Evolutionary conservation across 805 yeast species (phyloP).

Genomic region (Myxozyma melibiosi): DNA sequence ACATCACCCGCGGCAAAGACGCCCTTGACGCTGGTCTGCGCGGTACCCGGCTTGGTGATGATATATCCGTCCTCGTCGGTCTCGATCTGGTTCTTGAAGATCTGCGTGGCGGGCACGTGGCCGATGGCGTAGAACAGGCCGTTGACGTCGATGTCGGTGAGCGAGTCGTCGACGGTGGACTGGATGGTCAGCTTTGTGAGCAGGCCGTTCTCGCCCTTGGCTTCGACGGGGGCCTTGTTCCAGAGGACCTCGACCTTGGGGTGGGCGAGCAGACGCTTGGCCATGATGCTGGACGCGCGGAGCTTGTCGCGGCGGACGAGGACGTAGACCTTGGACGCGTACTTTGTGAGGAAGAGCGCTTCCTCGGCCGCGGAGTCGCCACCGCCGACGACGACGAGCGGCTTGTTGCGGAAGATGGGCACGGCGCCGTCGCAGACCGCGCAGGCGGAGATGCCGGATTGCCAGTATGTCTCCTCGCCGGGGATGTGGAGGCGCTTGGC

Average conservation of each 20-base stretch:
- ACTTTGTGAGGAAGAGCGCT: slow-evolving; percentile 94
- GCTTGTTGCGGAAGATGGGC: slow-evolving; percentile 97
- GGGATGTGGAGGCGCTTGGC: slow-evolving; percentile 93
- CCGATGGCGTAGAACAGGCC: slow-evolving; percentile 99
- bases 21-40: slow-evolving; percentile 83
- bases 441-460: slow-evolving; percentile 98
- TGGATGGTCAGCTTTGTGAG: slow-evolving; percentile 65
- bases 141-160: slow-evolving; percentile 69
- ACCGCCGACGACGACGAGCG: slow-evolving; percentile 97
- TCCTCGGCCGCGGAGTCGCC: slow-evolving; percentile 99
- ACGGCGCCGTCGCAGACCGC: slow-evolving; percentile 99
- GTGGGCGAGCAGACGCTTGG: slow-evolving; percentile 80
- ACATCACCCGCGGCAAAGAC: slow-evolving; percentile 99
- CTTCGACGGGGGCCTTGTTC: slow-evolving; percentile 83
- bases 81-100: slow-evolving; percentile 74
- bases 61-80: slow-evolving; percentile 89
- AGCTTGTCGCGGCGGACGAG: slow-evolving; percentile 91
- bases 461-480: slow-evolving; percentile 99
- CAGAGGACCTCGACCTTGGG: slow-evolving; percentile 89
- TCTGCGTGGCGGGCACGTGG: slow-evolving; percentile 89
- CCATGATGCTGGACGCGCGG: slow-evolving; percentile 97
- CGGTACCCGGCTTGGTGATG: slow-evolving; percentile 84
- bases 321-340: slow-evolving; percentile 92
- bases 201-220: slow-evolving; percentile 91
- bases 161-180: slow-evolving; percentile 72